Evolutionary conservation across 2,329 filamentous ascomycete species (phyloP), one percentile per base, ranked within the genome.

Genomic region (Gyromitra esculenta): DNA sequence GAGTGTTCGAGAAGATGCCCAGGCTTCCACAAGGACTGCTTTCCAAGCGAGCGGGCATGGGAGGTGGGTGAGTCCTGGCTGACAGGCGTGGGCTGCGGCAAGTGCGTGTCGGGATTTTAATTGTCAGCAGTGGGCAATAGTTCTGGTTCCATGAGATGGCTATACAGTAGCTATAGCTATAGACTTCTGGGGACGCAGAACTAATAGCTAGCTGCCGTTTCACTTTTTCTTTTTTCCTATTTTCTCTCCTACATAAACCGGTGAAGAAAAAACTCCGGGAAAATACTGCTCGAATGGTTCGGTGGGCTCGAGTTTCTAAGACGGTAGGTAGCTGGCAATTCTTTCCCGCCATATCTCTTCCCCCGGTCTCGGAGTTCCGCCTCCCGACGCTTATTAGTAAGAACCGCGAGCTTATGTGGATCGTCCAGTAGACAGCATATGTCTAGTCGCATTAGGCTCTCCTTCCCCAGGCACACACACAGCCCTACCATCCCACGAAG

Each of bases 401-500:
- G 50, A 9, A 35, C 9, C 64, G 11, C 35, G 31, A 52, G 43
- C 39, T 45, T 69, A 63, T 50, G 54, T 37, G 25, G 60, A 69
- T 69, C 66, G 15, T 25, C n/a, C 21, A 25, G 13, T 52, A 31
- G 37, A n/a, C 31, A 52, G 13, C 31, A 65, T 57, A 50, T 31
- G 3, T 5, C 13, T 13, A 41, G 31, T 50, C 8, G 45, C 56
- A 62, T 52, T 52, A 41, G 50, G 15, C 39, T 43, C 18, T 41
- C 18, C 18, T 21, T 21, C 18, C 18, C 18, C 18, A 21, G 18
- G 18, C 18, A 21, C 18, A 54, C 54, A 43, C 56, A 63, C 56
- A 69, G 48, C 65, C 64, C 64, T 75, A 67, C 71, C 52, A 52
- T 25, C 50, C 25, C 48, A 35, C 25, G 18, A 37, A 11, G 39